These are phyloP conservation scores for Papiliotrema flavescens DNA, from an alignment of 1,284 basidiomycete species.

Conservation along the genomic window DNA sequence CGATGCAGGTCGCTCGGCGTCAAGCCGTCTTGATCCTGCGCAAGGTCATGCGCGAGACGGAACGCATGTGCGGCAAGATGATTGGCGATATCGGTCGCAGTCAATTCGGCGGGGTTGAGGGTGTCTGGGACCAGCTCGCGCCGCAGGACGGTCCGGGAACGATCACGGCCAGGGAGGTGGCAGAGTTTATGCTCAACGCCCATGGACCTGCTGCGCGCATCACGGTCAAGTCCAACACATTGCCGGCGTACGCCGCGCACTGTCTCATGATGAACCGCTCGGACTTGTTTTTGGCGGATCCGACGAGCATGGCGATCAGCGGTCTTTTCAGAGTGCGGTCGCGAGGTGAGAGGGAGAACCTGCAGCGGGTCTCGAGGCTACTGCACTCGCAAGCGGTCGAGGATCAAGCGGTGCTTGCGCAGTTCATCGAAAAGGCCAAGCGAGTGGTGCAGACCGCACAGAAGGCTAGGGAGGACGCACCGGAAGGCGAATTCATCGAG, in stretches of 20 bases:
- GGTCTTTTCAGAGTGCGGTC: slow-evolving; percentile 71
- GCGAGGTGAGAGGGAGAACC: slow-evolving; percentile 56
- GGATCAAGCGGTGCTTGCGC: slow-evolving; percentile 51
- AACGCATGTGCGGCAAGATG: slow-evolving; percentile 33
- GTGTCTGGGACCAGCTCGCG: slow-evolving; percentile 29
- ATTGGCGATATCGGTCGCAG: slow-evolving; percentile 8
- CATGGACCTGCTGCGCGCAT: background rate
- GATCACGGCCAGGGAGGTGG: slow-evolving; percentile 31
- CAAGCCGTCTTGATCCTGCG: slow-evolving; percentile 34
- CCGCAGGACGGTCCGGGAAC: slow-evolving; percentile 6
- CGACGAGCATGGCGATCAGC: slow-evolving; percentile 55
- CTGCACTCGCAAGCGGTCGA: slow-evolving; percentile 35
- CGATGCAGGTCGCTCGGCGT: slow-evolving; percentile 33
- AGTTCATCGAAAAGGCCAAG: slow-evolving; percentile 61
- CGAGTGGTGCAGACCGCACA: slow-evolving; percentile 47
- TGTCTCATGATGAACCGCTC: slow-evolving; percentile 65
- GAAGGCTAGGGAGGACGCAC: slow-evolving; percentile 29
- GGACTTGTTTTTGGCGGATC: slow-evolving; percentile 59
- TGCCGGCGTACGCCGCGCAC: slow-evolving; percentile 63
- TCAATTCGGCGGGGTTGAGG: slow-evolving; percentile 30
- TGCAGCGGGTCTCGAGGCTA: slow-evolving; percentile 60
- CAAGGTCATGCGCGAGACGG: slow-evolving; percentile 35
- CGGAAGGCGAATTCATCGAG: slow-evolving; percentile 22
- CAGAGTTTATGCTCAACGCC: slow-evolving; percentile 28
- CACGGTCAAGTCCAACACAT: slow-evolving; percentile 20